These are phyloP conservation scores for Leccinum pallidistipes DNA, from an alignment of 1,284 basidiomycete species.

Conservation along the genomic window DNA sequence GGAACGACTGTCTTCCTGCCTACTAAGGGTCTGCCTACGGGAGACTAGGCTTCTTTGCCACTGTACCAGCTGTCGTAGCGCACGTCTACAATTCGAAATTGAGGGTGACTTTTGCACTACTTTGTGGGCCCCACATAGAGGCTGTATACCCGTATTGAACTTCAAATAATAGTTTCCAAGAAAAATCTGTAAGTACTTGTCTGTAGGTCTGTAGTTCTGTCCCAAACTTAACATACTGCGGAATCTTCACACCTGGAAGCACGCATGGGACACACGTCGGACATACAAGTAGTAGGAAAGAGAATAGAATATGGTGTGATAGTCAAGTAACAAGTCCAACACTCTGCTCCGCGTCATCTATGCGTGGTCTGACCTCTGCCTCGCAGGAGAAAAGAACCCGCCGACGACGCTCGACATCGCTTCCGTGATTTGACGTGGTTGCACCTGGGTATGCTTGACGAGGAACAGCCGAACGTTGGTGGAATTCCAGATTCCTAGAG, in stretches of 20 bases:
- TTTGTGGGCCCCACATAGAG: constrained; percentile 11
- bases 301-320: no score
- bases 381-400: constrained; percentile 32
- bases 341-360: constrained; percentile 14
- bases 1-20: no score
- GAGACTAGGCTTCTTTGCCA: constrained; percentile 37
- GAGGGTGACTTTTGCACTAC: constrained; percentile 34
- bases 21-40: no score
- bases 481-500: constrained; percentile 83
- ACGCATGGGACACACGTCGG: no score
- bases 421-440: constrained; percentile 71
- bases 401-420: constrained; percentile 77
- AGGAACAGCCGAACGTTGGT: constrained; percentile 87
- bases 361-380: constrained; percentile 30
- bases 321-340: neutral
- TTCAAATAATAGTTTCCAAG: no score
- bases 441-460: constrained; percentile 77
- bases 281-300: no score
- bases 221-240: no score
- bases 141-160: no score
- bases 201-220: no score
- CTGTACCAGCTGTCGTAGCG: constrained; percentile 35
- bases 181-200: no score
- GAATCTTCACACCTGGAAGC: no score
- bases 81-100: constrained; percentile 31